phyloP scores from a whole-genome alignment of 2,329 filamentous ascomycete genomes.

The Blastomyces gilchristii region DNA sequence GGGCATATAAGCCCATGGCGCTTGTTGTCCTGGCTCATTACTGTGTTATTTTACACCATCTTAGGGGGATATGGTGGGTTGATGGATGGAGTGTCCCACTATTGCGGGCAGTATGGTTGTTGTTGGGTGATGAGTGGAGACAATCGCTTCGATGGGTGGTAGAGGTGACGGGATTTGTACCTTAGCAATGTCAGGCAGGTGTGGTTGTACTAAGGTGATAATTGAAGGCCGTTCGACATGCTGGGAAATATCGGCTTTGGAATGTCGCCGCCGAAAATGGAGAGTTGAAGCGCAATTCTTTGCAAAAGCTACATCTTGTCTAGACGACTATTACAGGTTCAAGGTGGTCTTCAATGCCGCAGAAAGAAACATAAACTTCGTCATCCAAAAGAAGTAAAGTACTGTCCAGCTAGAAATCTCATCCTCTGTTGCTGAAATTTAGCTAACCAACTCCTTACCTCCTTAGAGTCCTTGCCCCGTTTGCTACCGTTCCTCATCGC shows the following conservation, averaged over 20 bases:
- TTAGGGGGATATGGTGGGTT: conserved; percentile 60
- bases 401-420: background rate
- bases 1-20: conserved; percentile 31
- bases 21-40: conserved; percentile 37
- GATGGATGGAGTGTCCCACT: conserved; percentile 56
- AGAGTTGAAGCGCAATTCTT: background rate
- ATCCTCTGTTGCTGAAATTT: background rate
- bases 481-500: background rate
- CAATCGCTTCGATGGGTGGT: conserved; percentile 26
- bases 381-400: background rate
- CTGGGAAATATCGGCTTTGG: background rate
- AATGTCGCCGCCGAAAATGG: background rate
- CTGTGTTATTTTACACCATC: conserved; percentile 44
- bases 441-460: background rate
- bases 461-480: background rate
- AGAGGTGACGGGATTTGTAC: conserved; percentile 24
- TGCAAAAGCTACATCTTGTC: background rate
- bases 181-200: background rate
- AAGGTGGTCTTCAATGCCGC: background rate
- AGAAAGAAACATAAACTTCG: background rate
- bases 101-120: conserved; percentile 47
- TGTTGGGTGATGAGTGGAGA: conserved; percentile 22
- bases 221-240: background rate
- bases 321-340: background rate
- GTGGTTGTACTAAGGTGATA: background rate